Conservation (phyloP, 1,284 basidiomycete genomes). For the Tylopilus sp. region DNA sequence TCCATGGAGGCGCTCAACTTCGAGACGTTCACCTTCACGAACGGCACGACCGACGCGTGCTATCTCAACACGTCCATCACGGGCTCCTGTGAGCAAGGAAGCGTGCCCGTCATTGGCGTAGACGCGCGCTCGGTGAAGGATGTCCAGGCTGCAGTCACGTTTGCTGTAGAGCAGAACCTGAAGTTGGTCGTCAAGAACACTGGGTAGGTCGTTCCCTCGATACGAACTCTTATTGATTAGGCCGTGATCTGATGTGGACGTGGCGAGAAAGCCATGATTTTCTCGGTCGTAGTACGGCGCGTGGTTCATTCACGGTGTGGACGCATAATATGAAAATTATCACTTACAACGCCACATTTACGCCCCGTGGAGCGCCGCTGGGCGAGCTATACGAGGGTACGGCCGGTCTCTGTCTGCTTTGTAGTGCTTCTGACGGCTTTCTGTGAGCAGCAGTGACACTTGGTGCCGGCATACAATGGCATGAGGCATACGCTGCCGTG, state of each 20-base stretch:
- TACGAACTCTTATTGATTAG: neutral
- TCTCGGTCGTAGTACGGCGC: neutral
- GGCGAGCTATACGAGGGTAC: neutral
- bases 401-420: neutral
- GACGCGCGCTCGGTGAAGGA: no score
- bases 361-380: neutral
- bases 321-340: neutral
- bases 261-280: neutral
- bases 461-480: neutral
- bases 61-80: slow-evolving; percentile 16
- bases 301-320: neutral
- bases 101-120: slow-evolving; percentile 9
- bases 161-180: slow-evolving; percentile 34
- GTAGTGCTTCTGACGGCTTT: neutral
- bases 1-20: neutral
- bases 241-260: neutral
- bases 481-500: neutral
- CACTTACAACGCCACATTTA: neutral
- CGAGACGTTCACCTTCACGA: slow-evolving; percentile 21
- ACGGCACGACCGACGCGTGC: slow-evolving; percentile 38
- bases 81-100: slow-evolving; percentile 12
- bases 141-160: slow-evolving; percentile 35
- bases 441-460: neutral
- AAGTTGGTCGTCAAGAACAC: slow-evolving; percentile 38
- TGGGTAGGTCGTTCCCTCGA: slow-evolving; percentile 30